A percentile compares a stretch with the other conserved stretches of the same genome.
Evolutionary conservation across 106 monocot species (phyloP).

Genomic region (Acorus calamus): DNA sequence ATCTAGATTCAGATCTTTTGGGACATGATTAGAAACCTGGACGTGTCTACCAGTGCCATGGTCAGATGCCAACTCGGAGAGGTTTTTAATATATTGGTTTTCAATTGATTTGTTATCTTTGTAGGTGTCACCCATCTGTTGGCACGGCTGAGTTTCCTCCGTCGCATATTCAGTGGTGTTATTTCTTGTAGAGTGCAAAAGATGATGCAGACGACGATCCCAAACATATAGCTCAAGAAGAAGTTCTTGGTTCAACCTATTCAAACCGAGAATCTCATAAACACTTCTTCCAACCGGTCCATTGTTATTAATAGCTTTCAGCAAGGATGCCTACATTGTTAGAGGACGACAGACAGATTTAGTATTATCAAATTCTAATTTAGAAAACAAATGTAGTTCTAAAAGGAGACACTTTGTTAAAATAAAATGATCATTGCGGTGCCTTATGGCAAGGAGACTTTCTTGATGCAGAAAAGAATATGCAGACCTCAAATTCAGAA

Average conservation of each 20-base stretch:
- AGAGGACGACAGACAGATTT: not conserved
- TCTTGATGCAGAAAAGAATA: not conserved
- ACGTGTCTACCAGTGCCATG: too few relatives aligned
- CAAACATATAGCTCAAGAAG: constrained; percentile 72
- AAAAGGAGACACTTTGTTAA: not conserved
- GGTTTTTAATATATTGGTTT: too few relatives aligned
- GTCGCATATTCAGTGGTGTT: constrained; percentile 2
- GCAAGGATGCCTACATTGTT: constrained; percentile 35
- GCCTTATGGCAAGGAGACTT: not conserved
- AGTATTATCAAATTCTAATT: not conserved
- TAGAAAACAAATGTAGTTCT: not conserved
- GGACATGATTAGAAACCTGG: too few relatives aligned
- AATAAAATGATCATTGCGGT: too few relatives aligned
- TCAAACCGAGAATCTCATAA: constrained; percentile 33
- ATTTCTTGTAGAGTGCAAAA: constrained; percentile 12
- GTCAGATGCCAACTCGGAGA: too few relatives aligned
- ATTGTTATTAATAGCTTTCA: constrained; percentile 15
- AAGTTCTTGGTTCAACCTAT: constrained; percentile 63
- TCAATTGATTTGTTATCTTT: not conserved
- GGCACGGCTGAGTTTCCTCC: not conserved
- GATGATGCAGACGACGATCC: constrained; percentile 61
- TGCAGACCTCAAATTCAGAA: constrained; percentile 63
- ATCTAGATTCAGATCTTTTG: not conserved
- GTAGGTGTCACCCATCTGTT: not conserved
- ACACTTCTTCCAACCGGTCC: constrained; percentile 10